Evolutionary conservation across 148 eudicot genomes (phyloP), one percentile per base, ranked within the genome.

Genomic region (Silene uniflora): DNA sequence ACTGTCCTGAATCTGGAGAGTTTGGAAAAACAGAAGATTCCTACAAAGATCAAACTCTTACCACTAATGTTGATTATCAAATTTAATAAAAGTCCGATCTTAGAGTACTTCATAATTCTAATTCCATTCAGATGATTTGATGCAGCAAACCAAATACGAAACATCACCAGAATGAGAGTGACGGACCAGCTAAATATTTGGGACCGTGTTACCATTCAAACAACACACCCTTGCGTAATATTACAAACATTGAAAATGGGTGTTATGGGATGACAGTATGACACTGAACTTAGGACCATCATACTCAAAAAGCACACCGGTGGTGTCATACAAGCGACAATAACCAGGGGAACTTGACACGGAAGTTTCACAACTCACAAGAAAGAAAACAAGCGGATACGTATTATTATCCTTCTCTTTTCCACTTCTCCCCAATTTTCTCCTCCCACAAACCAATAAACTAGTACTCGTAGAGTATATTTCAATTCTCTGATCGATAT

Each of bases 331-430:
- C 21, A 24, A 70, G 60, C 49, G 73, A 47, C 59, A 23, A 49
- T 70, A 70, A 70, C 73, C 61, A 70, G 49, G 61, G 49, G 54
- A 13, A 18, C 21, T 24, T 18, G 22, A 52, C 42, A 44, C n/a
- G 56, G 73, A 71, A 71, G 62, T 71, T 71, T 71, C 73, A 71
- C 18, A n/a, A n/a, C n/a, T n/a, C n/a, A n/a, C n/a, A n/a, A n/a
- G n/a, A n/a, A n/a, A n/a, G n/a, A n/a, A n/a, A n/a, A n/a, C n/a
- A n/a, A n/a, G n/a, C n/a, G n/a, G n/a, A n/a, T n/a, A n/a, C n/a
- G n/a, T n/a, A n/a, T n/a, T n/a, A n/a, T n/a, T n/a, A n/a, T n/a
- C n/a, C n/a, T n/a, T n/a, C n/a, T n/a, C n/a, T n/a, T n/a, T n/a
- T n/a, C n/a, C n/a, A n/a, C n/a, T n/a, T n/a, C n/a, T n/a, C n/a